phyloP scores from a whole-genome alignment of 2,329 filamentous ascomycete genomes.

The Cephalotrichum gorgonifer region DNA sequence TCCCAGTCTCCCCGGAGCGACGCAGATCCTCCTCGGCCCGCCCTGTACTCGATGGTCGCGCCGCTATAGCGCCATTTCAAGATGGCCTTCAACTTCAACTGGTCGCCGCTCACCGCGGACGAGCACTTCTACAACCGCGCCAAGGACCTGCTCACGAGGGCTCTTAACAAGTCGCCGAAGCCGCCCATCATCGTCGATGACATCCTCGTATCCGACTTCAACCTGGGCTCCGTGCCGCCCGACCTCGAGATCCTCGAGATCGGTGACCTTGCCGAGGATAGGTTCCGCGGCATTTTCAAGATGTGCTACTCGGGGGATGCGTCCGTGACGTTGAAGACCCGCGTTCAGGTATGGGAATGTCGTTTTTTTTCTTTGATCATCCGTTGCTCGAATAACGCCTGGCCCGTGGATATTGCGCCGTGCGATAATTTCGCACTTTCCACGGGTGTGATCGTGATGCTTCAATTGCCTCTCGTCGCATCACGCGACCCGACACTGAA shows the following conservation, averaged over 20 bases:
- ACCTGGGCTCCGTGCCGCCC: conserved; percentile 86
- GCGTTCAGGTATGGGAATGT: conserved; percentile 64
- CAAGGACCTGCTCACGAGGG: conserved; percentile 86
- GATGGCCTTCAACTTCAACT: conserved; percentile 99
- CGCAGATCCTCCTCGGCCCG: not conserved
- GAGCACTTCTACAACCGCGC: conserved; percentile 83
- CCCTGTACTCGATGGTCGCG: conserved; percentile 2
- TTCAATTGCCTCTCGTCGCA: not conserved
- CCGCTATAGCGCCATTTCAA: conserved; percentile 31
- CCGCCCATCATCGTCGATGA: conserved; percentile 99
- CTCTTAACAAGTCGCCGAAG: conserved; percentile 95
- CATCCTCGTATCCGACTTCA: conserved; percentile 95
- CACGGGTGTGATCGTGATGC: too few relatives aligned
- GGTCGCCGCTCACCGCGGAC: conserved; percentile 96
- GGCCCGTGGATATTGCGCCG: too few relatives aligned
- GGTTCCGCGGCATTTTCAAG: conserved; percentile 97
- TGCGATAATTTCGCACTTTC: too few relatives aligned
- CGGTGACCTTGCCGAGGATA: conserved; percentile 91
- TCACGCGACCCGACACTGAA: not conserved
- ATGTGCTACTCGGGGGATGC: conserved; percentile 97
- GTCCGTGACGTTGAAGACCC: conserved; percentile 86
- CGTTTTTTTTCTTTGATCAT: conserved; percentile 9
- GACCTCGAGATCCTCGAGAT: conserved; percentile 97
- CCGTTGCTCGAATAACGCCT: not conserved
- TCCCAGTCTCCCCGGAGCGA: not conserved